phyloP scores from a whole-genome alignment of 139 green algal genomes.

The Picochlorum sp. region DNA sequence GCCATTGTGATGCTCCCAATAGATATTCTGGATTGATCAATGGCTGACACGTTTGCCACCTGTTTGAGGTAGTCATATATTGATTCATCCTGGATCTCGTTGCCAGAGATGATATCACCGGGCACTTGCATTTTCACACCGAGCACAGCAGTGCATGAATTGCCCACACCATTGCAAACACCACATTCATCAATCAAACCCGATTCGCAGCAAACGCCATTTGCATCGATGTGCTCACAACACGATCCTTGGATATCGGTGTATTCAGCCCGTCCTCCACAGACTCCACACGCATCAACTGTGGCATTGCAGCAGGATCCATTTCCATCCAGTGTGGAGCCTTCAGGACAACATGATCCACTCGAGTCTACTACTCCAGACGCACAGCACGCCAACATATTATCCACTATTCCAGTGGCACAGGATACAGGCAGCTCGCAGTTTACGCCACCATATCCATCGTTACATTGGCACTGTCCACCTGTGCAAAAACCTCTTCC shows the following conservation, averaged over 20 bases:
- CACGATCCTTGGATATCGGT: constrained; percentile 34
- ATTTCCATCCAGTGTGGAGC: constrained; percentile 19
- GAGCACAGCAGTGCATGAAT: constrained; percentile 27
- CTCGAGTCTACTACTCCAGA: constrained; percentile 17
- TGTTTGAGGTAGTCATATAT: background rate
- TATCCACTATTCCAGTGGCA: constrained; percentile 20
- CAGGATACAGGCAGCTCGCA: constrained; percentile 31
- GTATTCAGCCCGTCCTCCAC: constrained; percentile 25
- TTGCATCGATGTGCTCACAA: constrained; percentile 30
- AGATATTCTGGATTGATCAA: background rate
- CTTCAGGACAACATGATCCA: constrained; percentile 24
- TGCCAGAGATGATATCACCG: background rate
- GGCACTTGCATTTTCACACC: constrained; percentile 16
- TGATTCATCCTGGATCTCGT: constrained; percentile 9
- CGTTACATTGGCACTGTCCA: constrained; percentile 22
- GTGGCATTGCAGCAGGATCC: constrained; percentile 32
- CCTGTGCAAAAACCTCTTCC: constrained; percentile 18
- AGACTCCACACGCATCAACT: constrained; percentile 44
- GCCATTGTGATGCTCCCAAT: background rate
- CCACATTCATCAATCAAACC: constrained; percentile 44
- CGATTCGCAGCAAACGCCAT: constrained; percentile 37
- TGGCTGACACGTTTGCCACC: background rate
- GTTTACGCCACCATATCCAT: constrained; percentile 10
- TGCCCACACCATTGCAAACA: constrained; percentile 38
- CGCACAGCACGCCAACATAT: constrained; percentile 21